Evolutionary conservation across 139 green algal species (phyloP).

Genomic region (Microglena sp.): DNA sequence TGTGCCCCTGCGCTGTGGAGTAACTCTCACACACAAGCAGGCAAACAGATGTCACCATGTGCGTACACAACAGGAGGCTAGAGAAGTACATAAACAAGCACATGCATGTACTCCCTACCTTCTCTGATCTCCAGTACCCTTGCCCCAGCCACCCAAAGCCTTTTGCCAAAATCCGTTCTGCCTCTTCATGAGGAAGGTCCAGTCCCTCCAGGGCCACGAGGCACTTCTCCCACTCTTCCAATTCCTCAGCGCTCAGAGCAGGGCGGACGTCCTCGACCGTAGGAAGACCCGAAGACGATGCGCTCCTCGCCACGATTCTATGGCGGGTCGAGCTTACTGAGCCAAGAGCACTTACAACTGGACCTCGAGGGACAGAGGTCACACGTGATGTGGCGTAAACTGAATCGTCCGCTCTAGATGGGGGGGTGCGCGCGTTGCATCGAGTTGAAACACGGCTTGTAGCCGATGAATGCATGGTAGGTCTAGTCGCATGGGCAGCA

Average conservation of each 20-base stretch:
- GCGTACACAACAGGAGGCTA: not conserved
- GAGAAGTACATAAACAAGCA: slow-evolving; percentile 1
- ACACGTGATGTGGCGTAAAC: too few species aligned
- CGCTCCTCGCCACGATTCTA: too few species aligned
- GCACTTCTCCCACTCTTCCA: not conserved
- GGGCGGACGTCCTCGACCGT: too few species aligned
- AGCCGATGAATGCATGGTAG: too few species aligned
- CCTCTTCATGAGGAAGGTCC: slow-evolving; percentile 1
- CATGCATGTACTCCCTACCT: not conserved
- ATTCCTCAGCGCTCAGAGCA: not conserved
- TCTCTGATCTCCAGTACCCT: not conserved
- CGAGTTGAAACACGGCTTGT: too few species aligned
- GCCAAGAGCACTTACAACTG: too few species aligned
- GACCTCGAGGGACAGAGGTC: too few species aligned
- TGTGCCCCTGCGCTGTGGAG: not conserved
- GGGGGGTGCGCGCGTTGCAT: too few species aligned
- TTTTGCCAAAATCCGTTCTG: not conserved
- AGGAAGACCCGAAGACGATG: too few species aligned
- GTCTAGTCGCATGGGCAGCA: too few species aligned
- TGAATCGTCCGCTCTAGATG: too few species aligned
- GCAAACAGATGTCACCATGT: not conserved
- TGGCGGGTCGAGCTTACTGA: too few species aligned
- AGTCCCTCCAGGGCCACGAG: not conserved
- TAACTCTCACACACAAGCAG: not conserved
- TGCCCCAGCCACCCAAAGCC: not conserved